Conservation (phyloP, 108 stramenopile genomes). For the Schizochytrium sp. region DNA sequence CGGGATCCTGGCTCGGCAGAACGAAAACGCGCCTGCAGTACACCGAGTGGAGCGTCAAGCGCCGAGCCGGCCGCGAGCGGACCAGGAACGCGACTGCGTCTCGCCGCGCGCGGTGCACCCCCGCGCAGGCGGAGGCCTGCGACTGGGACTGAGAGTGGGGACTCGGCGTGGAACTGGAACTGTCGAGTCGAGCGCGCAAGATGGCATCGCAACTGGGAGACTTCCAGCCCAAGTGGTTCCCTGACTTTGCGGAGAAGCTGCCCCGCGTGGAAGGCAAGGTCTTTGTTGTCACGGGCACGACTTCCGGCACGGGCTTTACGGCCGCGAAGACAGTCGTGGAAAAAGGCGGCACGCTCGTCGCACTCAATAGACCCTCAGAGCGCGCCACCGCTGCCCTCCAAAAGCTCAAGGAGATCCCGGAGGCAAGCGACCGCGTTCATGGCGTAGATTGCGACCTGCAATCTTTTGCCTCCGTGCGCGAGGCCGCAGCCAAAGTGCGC, state of each 20-base stretch:
- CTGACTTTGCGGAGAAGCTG: background rate
- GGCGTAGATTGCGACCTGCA: background rate
- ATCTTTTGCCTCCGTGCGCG: background rate
- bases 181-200: background rate
- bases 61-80: too few relatives aligned
- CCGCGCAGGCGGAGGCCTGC: too few relatives aligned
- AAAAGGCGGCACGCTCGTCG: background rate
- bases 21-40: too few relatives aligned
- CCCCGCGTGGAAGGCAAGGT: background rate
- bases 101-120: too few relatives aligned
- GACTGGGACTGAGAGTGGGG: too few relatives aligned
- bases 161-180: too few relatives aligned
- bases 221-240: background rate
- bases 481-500: background rate
- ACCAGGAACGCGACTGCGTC: too few relatives aligned
- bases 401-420: background rate
- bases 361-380: background rate
- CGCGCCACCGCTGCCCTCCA: background rate
- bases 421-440: background rate
- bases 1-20: too few relatives aligned
- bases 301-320: background rate
- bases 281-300: background rate
- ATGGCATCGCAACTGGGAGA: background rate
- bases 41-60: too few relatives aligned
- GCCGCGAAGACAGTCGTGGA: background rate